A percentile compares a stretch with the other conserved stretches of the same genome.
Conservation (phyloP, 2,329 filamentous ascomycete genomes). For the Paracoccidioides lutzii region DNA sequence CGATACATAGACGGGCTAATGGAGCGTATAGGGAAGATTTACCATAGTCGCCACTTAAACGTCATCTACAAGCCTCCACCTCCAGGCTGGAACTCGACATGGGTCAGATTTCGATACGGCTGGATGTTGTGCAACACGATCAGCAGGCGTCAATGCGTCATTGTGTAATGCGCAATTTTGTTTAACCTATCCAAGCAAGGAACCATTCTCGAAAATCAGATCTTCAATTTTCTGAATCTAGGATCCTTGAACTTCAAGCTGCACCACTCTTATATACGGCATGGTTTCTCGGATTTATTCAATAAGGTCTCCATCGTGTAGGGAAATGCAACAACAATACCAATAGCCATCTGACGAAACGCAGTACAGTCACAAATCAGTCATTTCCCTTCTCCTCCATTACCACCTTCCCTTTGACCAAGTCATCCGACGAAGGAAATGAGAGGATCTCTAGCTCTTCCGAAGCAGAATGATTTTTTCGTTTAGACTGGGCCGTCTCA, state of each 20-base stretch:
- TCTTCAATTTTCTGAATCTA: background rate
- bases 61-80: background rate
- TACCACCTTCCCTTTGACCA: background rate
- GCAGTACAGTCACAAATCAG: background rate
- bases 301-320: background rate
- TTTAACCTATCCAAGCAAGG: background rate
- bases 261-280: background rate
- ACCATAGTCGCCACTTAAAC: background rate
- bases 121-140: background rate
- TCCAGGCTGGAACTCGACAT: background rate
- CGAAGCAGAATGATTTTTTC: no score
- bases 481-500: background rate
- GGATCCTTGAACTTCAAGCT: background rate
- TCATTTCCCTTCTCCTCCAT: background rate
- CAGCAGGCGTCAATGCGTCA: background rate
- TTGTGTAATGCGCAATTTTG: background rate
- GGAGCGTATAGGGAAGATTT: background rate
- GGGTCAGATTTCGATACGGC: background rate
- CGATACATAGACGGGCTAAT: background rate
- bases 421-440: no score
- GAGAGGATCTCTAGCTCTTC: no score
- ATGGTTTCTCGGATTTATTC: background rate
- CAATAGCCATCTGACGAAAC: background rate
- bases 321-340: background rate
- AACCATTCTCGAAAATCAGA: conserved; percentile 1